Conservation (phyloP, 2,329 filamentous ascomycete species). For the Aaosphaeria arxii region DNA sequence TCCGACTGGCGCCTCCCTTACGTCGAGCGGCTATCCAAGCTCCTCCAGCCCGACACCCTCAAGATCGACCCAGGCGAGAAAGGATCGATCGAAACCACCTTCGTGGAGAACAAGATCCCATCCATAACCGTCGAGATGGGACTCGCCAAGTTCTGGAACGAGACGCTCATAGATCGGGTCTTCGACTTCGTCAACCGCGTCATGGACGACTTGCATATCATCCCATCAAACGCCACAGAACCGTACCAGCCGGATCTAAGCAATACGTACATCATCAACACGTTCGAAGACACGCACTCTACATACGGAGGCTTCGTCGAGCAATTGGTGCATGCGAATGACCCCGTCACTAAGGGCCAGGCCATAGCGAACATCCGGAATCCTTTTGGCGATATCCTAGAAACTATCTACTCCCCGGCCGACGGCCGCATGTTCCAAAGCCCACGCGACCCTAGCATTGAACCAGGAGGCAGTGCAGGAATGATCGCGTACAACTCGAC, state of each 20-base stretch:
- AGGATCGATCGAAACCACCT: slow-evolving; percentile 39
- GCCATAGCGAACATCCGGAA: slow-evolving; percentile 34
- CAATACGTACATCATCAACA: slow-evolving; percentile 28
- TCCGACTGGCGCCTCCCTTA: slow-evolving; percentile 36
- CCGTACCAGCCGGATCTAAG: slow-evolving; percentile 17
- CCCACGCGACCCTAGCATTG: slow-evolving; percentile 32
- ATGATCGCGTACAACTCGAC: slow-evolving; percentile 38
- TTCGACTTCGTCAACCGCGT: background rate
- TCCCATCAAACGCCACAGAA: background rate
- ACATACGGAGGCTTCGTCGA: slow-evolving; percentile 29
- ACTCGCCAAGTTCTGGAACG: slow-evolving; percentile 37
- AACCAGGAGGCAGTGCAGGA: slow-evolving; percentile 32
- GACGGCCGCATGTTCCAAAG: slow-evolving; percentile 34
- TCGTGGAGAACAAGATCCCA: slow-evolving; percentile 32
- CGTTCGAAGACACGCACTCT: slow-evolving; percentile 24
- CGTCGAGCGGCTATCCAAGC: slow-evolving; percentile 38
- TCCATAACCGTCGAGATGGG: slow-evolving; percentile 40
- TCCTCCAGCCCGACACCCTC: slow-evolving; percentile 38
- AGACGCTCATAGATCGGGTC: slow-evolving; percentile 22
- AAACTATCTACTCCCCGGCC: slow-evolving; percentile 30
- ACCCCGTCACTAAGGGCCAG: slow-evolving; percentile 36
- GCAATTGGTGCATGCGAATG: slow-evolving; percentile 25
- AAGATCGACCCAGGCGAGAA: slow-evolving; percentile 40
- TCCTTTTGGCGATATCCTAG: slow-evolving; percentile 36
- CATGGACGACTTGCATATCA: background rate